These are phyloP conservation scores for Colletotrichum gloeosporioides DNA, from an alignment of 2,329 filamentous ascomycete species.

Conservation along the genomic window DNA sequence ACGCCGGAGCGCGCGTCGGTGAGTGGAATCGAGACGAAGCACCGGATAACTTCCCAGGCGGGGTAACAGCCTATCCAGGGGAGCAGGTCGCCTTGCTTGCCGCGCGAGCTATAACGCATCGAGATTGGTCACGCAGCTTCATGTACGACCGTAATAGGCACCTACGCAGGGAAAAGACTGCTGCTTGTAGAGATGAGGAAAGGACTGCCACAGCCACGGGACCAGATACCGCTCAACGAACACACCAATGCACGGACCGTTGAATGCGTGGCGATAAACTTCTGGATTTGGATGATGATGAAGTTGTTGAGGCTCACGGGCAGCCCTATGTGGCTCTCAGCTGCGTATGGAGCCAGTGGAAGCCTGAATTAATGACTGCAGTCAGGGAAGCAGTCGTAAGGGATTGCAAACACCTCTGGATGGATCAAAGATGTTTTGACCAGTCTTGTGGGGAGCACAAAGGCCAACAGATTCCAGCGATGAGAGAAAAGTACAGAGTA, in stretches of 20 bases:
- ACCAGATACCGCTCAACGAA: background rate
- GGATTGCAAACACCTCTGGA: background rate
- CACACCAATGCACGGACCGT: background rate
- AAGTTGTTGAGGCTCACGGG: background rate
- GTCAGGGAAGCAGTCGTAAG: background rate
- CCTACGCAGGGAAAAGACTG: background rate
- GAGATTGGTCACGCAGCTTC: no score
- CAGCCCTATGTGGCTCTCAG: background rate
- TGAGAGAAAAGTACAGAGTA: background rate
- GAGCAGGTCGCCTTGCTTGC: background rate
- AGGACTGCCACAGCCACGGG: background rate
- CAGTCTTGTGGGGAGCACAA: background rate
- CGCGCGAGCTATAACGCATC: background rate
- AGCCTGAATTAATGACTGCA: background rate
- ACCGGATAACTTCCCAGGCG: background rate
- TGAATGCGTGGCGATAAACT: background rate
- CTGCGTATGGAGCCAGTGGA: background rate
- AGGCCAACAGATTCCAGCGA: background rate
- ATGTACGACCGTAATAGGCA: background rate
- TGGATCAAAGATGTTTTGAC: background rate
- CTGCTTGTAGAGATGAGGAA: background rate
- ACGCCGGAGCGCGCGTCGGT: background rate
- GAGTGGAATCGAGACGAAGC: rapidly evolving
- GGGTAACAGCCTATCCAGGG: background rate
- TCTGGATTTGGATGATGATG: background rate